A percentile compares a stretch with the other conserved stretches of the same genome.
phyloP scores from a whole-genome alignment of 192 early-diverging fungal genomes.

The Coemansia sp. region DNA sequence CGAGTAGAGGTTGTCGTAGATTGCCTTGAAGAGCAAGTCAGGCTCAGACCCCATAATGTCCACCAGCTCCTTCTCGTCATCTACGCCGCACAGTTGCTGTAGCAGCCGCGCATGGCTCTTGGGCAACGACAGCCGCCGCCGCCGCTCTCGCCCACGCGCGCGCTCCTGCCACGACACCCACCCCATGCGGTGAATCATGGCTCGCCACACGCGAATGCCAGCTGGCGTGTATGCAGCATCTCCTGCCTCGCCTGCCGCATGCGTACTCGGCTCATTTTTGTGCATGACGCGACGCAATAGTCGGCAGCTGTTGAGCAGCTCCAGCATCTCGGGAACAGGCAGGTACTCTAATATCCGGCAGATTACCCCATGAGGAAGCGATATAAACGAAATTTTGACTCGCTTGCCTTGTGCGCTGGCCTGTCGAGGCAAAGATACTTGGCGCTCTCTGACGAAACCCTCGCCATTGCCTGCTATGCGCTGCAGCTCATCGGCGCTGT shows the following conservation, averaged over 20 bases:
- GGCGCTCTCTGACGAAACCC: not conserved
- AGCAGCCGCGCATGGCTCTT: conserved; percentile 32
- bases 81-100: conserved; percentile 31
- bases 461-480: not conserved
- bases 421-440: not conserved
- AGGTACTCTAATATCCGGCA: conserved; percentile 27
- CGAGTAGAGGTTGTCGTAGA: conserved; percentile 32
- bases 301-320: conserved; percentile 41
- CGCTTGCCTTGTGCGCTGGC: not conserved
- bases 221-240: conserved; percentile 29
- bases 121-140: conserved; percentile 30
- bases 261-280: conserved; percentile 16
- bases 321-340: conserved; percentile 33
- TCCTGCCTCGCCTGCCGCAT: conserved; percentile 16
- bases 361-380: conserved; percentile 34
- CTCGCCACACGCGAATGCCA: conserved; percentile 43
- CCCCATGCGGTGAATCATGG: conserved; percentile 41
- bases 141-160: conserved; percentile 28
- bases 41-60: conserved; percentile 33
- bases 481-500: not conserved
- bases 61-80: conserved; percentile 27
- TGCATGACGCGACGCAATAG: conserved; percentile 44
- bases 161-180: conserved; percentile 46
- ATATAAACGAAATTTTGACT: conserved; percentile 12
- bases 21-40: conserved; percentile 51